Percentiles rank a stretch among this genome's conserved stretches.
phyloP scores from a whole-genome alignment of 2,329 filamentous ascomycete genomes.

The Triangularia verruculosa region DNA sequence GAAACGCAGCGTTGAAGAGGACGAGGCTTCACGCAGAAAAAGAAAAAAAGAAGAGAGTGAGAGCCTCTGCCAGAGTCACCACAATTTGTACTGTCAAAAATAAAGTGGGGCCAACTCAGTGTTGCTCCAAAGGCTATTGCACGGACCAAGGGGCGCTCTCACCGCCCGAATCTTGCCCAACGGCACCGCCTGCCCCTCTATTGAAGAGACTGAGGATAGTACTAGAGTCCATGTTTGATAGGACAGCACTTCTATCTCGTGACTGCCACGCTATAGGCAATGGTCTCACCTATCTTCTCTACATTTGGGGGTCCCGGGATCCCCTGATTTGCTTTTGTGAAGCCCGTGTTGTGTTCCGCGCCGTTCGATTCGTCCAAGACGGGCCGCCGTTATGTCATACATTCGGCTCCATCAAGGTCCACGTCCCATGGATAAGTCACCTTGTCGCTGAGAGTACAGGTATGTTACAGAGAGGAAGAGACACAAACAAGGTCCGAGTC shows the following conservation, averaged over 20 bases:
- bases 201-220: background rate
- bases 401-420: conserved; percentile 9
- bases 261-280: background rate
- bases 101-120: background rate
- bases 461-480: too few relatives aligned
- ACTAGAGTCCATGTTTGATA: background rate
- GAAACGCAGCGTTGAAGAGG: conserved; percentile 87
- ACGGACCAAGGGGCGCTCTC: background rate
- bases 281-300: background rate
- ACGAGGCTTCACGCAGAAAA: conserved; percentile 52
- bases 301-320: background rate
- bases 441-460: background rate
- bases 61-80: conserved; percentile 23
- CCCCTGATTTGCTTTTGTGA: background rate
- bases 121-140: background rate
- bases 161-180: background rate
- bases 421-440: background rate
- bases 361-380: conserved; percentile 2
- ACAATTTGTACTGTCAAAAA: background rate
- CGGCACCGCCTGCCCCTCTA: background rate
- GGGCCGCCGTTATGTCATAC: conserved; percentile 24
- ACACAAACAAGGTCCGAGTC: background rate
- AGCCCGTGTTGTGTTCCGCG: background rate
- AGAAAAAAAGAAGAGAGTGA: conserved; percentile 39
- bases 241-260: background rate